Conservation (phyloP, 1,284 basidiomycete genomes). For the Vanrija sp. region DNA sequence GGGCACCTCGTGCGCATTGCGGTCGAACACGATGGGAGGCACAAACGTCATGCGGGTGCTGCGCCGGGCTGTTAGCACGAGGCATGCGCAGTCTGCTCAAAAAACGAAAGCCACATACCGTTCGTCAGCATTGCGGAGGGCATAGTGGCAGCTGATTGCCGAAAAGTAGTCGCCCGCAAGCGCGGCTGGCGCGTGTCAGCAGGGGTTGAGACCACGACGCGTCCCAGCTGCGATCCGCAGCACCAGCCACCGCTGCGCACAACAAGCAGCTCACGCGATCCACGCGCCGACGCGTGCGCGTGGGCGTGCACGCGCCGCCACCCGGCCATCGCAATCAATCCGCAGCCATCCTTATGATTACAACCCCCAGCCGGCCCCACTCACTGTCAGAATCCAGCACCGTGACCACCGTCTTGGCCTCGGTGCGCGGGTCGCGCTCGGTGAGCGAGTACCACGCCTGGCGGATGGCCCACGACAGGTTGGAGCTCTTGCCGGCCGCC, state of each 20-base stretch:
- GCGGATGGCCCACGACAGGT: constrained; percentile 38
- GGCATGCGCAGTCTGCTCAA: neutral
- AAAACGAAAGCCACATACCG: constrained; percentile 8
- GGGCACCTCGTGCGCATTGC: constrained; percentile 39
- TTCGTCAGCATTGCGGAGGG: constrained; percentile 24
- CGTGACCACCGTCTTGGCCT: constrained; percentile 25
- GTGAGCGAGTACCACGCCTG: constrained; percentile 16
- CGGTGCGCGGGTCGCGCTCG: constrained; percentile 3
- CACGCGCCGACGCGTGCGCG: too few relatives aligned
- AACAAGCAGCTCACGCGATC: too few relatives aligned
- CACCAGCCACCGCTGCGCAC: neutral
- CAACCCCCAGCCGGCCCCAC: neutral
- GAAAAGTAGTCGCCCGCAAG: constrained; percentile 45
- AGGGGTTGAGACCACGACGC: neutral
- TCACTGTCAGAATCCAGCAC: constrained; percentile 40
- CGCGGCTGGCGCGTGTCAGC: constrained; percentile 15
- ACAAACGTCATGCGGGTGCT: constrained; percentile 30
- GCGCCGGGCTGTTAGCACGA: neutral
- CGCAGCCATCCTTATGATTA: neutral
- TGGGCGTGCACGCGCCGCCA: too few relatives aligned
- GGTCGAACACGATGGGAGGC: constrained; percentile 40
- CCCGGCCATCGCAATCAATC: too few relatives aligned
- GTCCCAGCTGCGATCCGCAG: too few relatives aligned
- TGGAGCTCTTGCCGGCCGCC: constrained; percentile 37
- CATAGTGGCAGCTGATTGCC: constrained; percentile 31